Evolutionary conservation across 176 grass and related monocot genomes (phyloP).

Genomic region (Echinochloa phyllopogon): DNA sequence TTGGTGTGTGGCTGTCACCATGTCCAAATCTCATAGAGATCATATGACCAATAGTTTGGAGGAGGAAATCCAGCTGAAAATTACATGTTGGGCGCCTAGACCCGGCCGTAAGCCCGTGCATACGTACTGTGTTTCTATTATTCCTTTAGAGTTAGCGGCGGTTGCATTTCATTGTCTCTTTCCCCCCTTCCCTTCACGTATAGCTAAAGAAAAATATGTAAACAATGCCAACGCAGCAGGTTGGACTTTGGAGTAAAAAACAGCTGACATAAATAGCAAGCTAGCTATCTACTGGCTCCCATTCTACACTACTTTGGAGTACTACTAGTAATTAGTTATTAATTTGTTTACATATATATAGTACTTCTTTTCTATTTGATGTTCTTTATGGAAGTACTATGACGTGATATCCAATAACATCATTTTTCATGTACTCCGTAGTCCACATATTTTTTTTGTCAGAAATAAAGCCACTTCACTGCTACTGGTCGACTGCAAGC

Average conservation of each 20-base stretch:
- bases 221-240: not conserved
- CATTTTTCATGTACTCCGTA: no score
- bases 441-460: no score
- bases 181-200: not conserved
- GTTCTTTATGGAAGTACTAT: no score
- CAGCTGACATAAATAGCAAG: not conserved
- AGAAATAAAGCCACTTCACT: no score
- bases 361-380: no score
- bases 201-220: not conserved
- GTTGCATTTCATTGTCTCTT: not conserved
- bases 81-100: not conserved
- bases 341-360: no score
- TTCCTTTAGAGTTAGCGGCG: not conserved
- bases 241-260: not conserved
- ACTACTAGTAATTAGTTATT: no score
- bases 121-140: not conserved
- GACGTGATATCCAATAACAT: no score
- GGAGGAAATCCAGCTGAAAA: not conserved
- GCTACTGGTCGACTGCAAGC: no score
- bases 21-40: constrained; percentile 9
- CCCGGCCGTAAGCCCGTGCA: not conserved
- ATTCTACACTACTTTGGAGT: not conserved
- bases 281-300: not conserved
- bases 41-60: not conserved
- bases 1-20: not conserved